These are phyloP conservation scores for Macrophomina pseudophaseolina DNA, from an alignment of 2,329 filamentous ascomycete species.

Conservation along the genomic window DNA sequence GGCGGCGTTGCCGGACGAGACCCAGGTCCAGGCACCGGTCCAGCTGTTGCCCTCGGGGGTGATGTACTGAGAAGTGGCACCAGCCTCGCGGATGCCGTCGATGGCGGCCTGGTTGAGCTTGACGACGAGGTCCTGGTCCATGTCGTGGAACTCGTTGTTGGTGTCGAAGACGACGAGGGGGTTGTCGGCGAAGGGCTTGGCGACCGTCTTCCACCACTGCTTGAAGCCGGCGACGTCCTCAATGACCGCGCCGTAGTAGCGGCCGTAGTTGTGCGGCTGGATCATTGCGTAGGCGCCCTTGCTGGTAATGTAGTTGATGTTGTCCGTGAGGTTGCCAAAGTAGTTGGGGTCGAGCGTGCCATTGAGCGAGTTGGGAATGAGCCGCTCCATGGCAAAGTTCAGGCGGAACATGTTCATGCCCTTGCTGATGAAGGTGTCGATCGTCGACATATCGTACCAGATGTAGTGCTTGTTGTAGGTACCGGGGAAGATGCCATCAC, in stretches of 20 bases:
- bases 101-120: slow-evolving; percentile 55
- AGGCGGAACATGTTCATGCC: slow-evolving; percentile 64
- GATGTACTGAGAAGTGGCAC: slow-evolving; percentile 59
- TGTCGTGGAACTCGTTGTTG: slow-evolving; percentile 55
- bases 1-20: slow-evolving; percentile 52
- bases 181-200: slow-evolving; percentile 47
- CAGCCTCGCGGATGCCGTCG: slow-evolving; percentile 51
- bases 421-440: slow-evolving; percentile 56
- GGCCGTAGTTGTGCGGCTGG: slow-evolving; percentile 58
- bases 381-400: slow-evolving; percentile 64
- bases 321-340: slow-evolving; percentile 48
- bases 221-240: slow-evolving; percentile 49
- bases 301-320: slow-evolving; percentile 54
- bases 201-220: slow-evolving; percentile 51
- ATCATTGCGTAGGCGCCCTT: slow-evolving; percentile 56
- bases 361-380: slow-evolving; percentile 56
- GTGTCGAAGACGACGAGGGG: slow-evolving; percentile 53
- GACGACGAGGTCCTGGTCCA: slow-evolving; percentile 51
- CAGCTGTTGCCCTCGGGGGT: slow-evolving; percentile 64
- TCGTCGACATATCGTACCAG: slow-evolving; percentile 60
- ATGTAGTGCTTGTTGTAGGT: slow-evolving; percentile 64
- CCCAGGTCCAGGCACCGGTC: slow-evolving; percentile 56
- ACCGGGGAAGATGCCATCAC: slow-evolving; percentile 62
- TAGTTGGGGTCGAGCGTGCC: slow-evolving; percentile 52
- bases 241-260: slow-evolving; percentile 55